phyloP scores from a whole-genome alignment of 345 rosid species.

The Melastoma malabathricum region DNA sequence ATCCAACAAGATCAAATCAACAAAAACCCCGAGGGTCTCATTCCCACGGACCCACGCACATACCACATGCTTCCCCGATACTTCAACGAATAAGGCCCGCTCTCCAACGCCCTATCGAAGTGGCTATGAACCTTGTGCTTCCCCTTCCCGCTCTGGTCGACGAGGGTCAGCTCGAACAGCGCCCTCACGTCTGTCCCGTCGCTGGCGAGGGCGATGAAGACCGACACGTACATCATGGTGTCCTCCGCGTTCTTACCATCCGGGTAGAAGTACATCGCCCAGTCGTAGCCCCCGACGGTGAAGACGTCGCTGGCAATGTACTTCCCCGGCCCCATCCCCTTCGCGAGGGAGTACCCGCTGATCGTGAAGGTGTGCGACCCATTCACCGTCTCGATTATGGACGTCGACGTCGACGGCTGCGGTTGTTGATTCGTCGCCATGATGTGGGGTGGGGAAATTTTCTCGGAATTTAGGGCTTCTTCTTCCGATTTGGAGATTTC shows the following conservation, averaged over 20 bases:
- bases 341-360: constrained; percentile 69
- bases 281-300: constrained; percentile 78
- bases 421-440: not conserved
- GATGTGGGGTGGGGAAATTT: not conserved
- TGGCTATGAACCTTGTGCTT: constrained; percentile 88
- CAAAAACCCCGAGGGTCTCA: too few species aligned
- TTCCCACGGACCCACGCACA: not conserved
- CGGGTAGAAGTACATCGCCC: constrained; percentile 92
- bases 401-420: not conserved
- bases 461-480: too few species aligned
- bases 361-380: constrained; percentile 77
- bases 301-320: constrained; percentile 70
- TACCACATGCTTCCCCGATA: constrained; percentile 97
- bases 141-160: constrained; percentile 91
- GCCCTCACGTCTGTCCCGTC: constrained; percentile 94
- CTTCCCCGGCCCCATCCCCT: constrained; percentile 71
- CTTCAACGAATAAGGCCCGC: constrained; percentile 81
- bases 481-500: too few species aligned
- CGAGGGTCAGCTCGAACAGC: constrained; percentile 64
- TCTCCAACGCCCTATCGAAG: constrained; percentile 79
- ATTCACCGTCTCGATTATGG: constrained; percentile 65
- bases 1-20: not conserved
- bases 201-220: constrained; percentile 77
- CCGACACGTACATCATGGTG: constrained; percentile 52
- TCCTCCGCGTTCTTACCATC: constrained; percentile 86